These are phyloP conservation scores for Flaveria brownii DNA, from an alignment of 129 eudicot species.

Conservation along the genomic window DNA sequence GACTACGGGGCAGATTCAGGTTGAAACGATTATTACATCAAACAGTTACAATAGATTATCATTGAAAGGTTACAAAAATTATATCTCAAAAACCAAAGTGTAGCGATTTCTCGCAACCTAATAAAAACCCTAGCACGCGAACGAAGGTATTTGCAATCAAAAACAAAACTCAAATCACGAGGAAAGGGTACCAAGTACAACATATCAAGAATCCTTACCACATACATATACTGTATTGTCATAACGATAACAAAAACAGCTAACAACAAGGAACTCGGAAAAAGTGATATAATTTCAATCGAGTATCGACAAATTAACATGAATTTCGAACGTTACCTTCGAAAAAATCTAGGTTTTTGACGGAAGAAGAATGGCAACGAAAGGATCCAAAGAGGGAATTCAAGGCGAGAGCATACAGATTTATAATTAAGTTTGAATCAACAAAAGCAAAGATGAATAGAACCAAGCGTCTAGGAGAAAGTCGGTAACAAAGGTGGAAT, in stretches of 20 bases:
- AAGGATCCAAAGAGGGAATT: conserved; percentile 8
- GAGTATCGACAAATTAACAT: conserved; percentile 1
- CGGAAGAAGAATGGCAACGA: conserved; percentile 22
- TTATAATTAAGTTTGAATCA: not conserved
- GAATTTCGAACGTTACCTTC: conserved; percentile 23
- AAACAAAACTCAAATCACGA: conserved; percentile 1
- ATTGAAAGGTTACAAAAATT: not conserved
- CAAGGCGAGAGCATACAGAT: conserved; percentile 15
- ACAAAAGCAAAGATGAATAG: conserved; percentile 12
- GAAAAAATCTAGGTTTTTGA: conserved; percentile 32
- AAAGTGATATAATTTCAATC: not conserved
- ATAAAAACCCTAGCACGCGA: conserved; percentile 30
- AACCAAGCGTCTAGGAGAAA: conserved; percentile 5
- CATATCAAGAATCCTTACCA: too few relatives aligned
- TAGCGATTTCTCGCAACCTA: conserved; percentile 6
- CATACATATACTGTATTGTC: too few relatives aligned
- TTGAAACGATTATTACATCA: not conserved
- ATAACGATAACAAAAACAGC: not conserved
- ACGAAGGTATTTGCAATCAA: conserved; percentile 15
- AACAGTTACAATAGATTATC: too few relatives aligned
- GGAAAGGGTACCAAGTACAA: too few relatives aligned
- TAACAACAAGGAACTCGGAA: not conserved
- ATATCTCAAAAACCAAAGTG: not conserved
- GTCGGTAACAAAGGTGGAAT: conserved; percentile 29
- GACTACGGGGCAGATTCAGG: conserved; percentile 11